Base-by-base conservation (phyloP, 345 rosid genomes). In the Microthlaspi erraticum region DNA sequence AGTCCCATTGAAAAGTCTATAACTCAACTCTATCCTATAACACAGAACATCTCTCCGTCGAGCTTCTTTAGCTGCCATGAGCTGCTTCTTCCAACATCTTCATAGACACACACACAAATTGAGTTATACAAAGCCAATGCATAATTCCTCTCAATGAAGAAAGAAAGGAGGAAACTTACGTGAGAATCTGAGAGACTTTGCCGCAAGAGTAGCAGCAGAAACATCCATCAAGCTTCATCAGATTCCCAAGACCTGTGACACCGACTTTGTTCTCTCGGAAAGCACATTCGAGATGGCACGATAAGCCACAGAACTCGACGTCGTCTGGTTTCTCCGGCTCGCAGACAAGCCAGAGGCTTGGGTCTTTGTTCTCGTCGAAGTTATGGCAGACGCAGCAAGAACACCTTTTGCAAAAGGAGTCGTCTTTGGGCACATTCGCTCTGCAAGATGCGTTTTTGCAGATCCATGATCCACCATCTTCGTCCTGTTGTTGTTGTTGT, bases 151-250 rank as follows among this genome's bases (percentile, higher is more conserved):
- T 23, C 5, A 52, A 51, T 26, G 37, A 52, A 52, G 41, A 14
- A 36, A 16, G n/a, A 26, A 26, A 26, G 29, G 29, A 26, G 29
- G 29, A 26, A 26, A 55, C 93, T 81, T 78, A 91, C 99, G 91
- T 86, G 16, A 95, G 89, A 76, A 95, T 86, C 48, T 90, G 89
- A 12, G 98, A 90, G 63, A 92, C 97, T 88, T 92, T 95, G 75
- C 98, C 99, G 48, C 99, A 95, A 8, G 97, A 84, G 68, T 91
- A 93, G 77, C 99, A 95, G 51, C 98, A 92, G 66, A 89, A 90
- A 72, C 55, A 55, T 1, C 81, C 81, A 73, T 78, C 81, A 46
- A 78, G 81, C 78, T 61, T 64, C 68, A 73, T 68, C 10, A 78
- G 20, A 44, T 68, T 19, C 1, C 68, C 72, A 56, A 68, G 7